Conservation (phyloP, 2,329 filamentous ascomycete species). For the Microdochium paspali region DNA sequence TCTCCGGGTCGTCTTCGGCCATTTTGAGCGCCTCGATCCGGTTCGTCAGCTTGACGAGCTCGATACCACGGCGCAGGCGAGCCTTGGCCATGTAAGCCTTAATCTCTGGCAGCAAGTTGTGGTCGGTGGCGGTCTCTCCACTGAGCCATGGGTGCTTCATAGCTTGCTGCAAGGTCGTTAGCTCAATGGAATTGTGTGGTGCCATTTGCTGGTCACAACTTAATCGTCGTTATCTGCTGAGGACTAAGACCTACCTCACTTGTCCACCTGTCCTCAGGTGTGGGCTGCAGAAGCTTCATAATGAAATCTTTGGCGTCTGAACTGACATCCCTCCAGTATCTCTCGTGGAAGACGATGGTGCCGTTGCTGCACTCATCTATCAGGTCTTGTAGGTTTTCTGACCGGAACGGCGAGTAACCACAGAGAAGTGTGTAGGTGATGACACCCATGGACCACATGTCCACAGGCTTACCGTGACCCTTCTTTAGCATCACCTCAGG, state of each 20-base stretch:
- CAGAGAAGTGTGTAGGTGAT: conserved; percentile 98
- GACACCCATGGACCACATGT: conserved; percentile 99
- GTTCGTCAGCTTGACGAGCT: conserved; percentile 91
- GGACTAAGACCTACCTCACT: conserved; percentile 59
- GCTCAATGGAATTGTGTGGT: conserved; percentile 1
- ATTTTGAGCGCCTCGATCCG: conserved; percentile 91
- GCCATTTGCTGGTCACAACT: too few relatives aligned
- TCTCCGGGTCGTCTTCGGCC: conserved; percentile 75
- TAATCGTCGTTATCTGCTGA: too few relatives aligned
- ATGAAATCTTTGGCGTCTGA: conserved; percentile 95
- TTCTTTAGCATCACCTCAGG: conserved; percentile 98
- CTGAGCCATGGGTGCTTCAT: conserved; percentile 81
- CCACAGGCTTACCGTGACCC: conserved; percentile 94
- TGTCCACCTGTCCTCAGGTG: conserved; percentile 66
- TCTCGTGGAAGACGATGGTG: conserved; percentile 87
- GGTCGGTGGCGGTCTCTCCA: conserved; percentile 83
- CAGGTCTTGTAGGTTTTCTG: conserved; percentile 83
- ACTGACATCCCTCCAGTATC: conserved; percentile 98
- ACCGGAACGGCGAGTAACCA: conserved; percentile 95
- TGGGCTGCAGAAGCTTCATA: conserved; percentile 65
- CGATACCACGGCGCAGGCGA: conserved; percentile 84
- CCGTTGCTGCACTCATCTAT: conserved; percentile 87
- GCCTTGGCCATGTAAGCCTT: conserved; percentile 87
- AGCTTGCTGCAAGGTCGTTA: conserved; percentile 46
- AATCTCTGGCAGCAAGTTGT: conserved; percentile 96